phyloP scores from a whole-genome alignment of 495 filamentous ascomycete species.

The Peziza echinospora region DNA sequence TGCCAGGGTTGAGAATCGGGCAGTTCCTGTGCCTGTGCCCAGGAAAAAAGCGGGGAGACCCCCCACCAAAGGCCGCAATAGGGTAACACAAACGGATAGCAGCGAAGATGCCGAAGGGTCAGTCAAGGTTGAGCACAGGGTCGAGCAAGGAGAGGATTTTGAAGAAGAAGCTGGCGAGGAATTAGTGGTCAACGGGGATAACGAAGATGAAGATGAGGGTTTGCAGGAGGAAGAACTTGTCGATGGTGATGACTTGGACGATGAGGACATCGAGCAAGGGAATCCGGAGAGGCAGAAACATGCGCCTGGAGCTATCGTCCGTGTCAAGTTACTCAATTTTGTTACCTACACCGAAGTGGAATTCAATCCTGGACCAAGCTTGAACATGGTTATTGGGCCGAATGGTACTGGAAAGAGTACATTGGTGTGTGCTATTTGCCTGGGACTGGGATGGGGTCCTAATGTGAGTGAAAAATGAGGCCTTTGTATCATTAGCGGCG shows the following conservation, averaged over 20 bases:
- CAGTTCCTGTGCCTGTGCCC: not conserved
- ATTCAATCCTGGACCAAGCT: conserved; percentile 68
- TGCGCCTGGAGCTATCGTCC: conserved; percentile 73
- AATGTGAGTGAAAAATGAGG: conserved; percentile 24
- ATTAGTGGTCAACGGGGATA: not conserved
- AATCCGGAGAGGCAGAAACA: conserved; percentile 17
- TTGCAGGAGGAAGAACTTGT: conserved; percentile 6
- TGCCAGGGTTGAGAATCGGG: not conserved
- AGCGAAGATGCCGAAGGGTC: not conserved
- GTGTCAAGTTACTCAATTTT: conserved; percentile 74
- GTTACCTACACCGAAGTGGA: conserved; percentile 85
- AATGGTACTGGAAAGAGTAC: conserved; percentile 98
- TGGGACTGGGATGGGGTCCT: conserved; percentile 71
- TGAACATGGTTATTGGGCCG: conserved; percentile 98
- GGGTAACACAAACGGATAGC: conserved; percentile 1
- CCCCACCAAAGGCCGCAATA: conserved; percentile 2
- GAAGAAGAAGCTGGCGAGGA: not conserved
- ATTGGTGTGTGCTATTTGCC: conserved; percentile 87
- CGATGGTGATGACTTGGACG: conserved; percentile 2
- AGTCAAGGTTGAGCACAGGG: not conserved
- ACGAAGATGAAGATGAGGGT: conserved; percentile 2
- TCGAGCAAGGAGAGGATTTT: conserved; percentile 2
- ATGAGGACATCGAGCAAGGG: conserved; percentile 1
- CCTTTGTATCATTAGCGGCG: not conserved
- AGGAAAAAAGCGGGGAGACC: not conserved